phyloP scores from a whole-genome alignment of 352 stramenopile genomes.

The Pythium folliculosum region DNA sequence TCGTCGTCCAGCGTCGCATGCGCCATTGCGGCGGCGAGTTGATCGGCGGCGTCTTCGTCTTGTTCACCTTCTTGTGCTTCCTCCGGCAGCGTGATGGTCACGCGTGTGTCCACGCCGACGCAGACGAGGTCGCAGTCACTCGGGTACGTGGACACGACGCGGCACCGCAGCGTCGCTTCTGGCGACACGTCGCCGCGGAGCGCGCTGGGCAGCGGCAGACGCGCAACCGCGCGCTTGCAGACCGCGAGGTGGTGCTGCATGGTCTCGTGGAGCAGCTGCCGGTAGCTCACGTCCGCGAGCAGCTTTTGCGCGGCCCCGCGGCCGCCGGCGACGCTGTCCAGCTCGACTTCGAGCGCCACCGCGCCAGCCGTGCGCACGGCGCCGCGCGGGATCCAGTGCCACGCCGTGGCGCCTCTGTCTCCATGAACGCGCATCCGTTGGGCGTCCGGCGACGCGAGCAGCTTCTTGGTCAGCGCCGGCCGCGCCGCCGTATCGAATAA shows the following conservation, averaged over 20 bases:
- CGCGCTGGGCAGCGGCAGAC: constrained; percentile 33
- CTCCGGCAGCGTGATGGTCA: constrained; percentile 49
- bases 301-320: constrained; percentile 29
- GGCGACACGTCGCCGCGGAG: background rate
- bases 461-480: background rate
- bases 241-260: constrained; percentile 55
- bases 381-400: constrained; percentile 49
- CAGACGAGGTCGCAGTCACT: constrained; percentile 22
- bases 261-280: constrained; percentile 55
- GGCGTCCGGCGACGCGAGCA: background rate
- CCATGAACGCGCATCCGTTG: background rate
- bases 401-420: too few species aligned
- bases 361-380: constrained; percentile 44
- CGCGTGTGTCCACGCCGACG: constrained; percentile 46
- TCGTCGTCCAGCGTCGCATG: background rate
- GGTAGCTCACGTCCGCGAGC: constrained; percentile 38
- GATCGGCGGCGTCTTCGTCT: background rate
- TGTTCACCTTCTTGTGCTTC: constrained; percentile 3
- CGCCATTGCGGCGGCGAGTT: background rate
- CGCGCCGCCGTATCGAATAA: constrained; percentile 5
- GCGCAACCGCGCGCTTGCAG: constrained; percentile 40
- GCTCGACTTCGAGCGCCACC: constrained; percentile 51
- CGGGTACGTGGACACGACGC: constrained; percentile 29
- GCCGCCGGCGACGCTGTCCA: constrained; percentile 1
- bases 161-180: background rate